Conservation (phyloP, 108 stramenopile genomes). For the Hondaea fermentalgiana region DNA sequence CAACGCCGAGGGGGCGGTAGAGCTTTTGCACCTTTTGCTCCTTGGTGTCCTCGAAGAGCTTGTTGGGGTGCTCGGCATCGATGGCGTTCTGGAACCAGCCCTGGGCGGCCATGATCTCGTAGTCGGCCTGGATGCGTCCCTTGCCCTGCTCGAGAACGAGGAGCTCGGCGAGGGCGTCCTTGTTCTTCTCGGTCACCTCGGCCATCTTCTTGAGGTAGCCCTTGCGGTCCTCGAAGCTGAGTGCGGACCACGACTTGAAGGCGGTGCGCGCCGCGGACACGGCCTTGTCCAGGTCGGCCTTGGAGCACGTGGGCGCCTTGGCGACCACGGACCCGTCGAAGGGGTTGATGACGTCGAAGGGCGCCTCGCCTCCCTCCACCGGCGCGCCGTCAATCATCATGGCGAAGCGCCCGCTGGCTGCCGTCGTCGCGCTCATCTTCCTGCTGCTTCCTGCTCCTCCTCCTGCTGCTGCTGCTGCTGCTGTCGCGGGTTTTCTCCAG, state of each 20-base stretch:
- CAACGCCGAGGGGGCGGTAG: conserved; percentile 89
- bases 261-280: conserved; percentile 65
- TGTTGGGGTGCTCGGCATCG: conserved; percentile 73
- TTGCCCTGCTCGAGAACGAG: conserved; percentile 76
- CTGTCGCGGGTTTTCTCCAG: no score
- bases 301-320: conserved; percentile 21
- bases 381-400: not conserved
- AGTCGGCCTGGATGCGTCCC: conserved; percentile 49
- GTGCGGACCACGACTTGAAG: conserved; percentile 70
- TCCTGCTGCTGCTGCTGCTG: no score
- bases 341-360: conserved; percentile 18
- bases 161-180: conserved; percentile 75
- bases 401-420: not conserved
- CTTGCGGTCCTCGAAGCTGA: conserved; percentile 79
- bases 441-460: no score
- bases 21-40: conserved; percentile 86
- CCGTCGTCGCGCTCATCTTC: no score
- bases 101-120: conserved; percentile 87
- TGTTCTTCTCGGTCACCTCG: conserved; percentile 56
- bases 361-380: not conserved
- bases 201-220: conserved; percentile 78
- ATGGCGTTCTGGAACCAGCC: conserved; percentile 78
- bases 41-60: conserved; percentile 39
- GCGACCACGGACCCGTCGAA: not conserved
- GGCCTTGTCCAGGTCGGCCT: conserved; percentile 62